These are phyloP conservation scores for Amylocarpus encephaloides DNA, from an alignment of 2,329 filamentous ascomycete species.

Conservation along the genomic window DNA sequence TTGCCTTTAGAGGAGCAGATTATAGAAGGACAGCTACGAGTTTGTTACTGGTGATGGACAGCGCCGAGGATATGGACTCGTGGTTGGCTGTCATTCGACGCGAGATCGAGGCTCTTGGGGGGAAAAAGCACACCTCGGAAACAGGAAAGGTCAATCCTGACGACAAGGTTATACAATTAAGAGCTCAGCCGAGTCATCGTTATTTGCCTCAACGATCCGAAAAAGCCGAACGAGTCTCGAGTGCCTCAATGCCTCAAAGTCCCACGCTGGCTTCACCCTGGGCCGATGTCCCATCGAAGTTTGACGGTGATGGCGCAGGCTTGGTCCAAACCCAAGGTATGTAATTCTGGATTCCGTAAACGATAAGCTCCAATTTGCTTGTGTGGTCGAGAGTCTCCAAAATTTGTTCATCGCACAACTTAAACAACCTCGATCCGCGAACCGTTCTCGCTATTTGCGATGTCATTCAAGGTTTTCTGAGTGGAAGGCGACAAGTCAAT, in stretches of 20 bases:
- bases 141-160: conserved; percentile 47
- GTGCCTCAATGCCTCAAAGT: conserved; percentile 17
- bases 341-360: neutral
- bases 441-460: no score
- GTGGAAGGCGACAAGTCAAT: no score
- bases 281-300: conserved; percentile 14
- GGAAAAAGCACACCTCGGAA: conserved; percentile 56
- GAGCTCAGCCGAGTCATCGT: conserved; percentile 25
- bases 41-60: conserved; percentile 67
- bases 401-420: no score
- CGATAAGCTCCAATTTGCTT: no score
- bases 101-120: conserved; percentile 65
- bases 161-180: conserved; percentile 28
- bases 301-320: neutral
- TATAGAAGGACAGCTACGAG: conserved; percentile 51
- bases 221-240: conserved; percentile 19
- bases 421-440: no score
- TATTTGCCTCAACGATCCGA: conserved; percentile 19
- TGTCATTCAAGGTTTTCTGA: no score
- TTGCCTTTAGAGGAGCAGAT: conserved; percentile 53
- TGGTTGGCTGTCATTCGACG: conserved; percentile 66
- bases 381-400: no score
- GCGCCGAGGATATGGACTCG: conserved; percentile 65
- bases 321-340: neutral
- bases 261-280: conserved; percentile 16